Evolutionary conservation across 225 moss, liverwort and hornwort species (phyloP).

Genomic region (Pseudoscleropodium purum): DNA sequence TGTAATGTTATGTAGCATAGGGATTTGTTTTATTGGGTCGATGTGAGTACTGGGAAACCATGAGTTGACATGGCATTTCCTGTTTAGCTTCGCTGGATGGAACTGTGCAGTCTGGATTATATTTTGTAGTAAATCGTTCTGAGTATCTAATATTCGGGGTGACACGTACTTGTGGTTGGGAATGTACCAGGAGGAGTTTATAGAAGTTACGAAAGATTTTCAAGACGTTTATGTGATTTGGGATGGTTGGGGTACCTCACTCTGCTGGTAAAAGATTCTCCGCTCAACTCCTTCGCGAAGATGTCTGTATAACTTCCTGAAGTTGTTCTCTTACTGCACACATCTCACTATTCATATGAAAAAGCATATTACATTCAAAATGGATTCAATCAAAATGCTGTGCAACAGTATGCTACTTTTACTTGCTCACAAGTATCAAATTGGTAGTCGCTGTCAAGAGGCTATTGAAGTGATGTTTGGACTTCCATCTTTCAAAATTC

Average conservation of each 20-base stretch:
- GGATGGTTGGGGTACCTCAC: constrained; percentile 99
- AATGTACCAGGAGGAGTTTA: constrained; percentile 57
- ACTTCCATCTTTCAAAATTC: neutral
- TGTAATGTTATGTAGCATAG: neutral
- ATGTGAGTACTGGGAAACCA: neutral
- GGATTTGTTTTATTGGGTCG: neutral
- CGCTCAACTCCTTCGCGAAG: neutral
- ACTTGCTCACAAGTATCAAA: neutral
- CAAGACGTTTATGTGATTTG: constrained; percentile 49
- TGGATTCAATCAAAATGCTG: neutral
- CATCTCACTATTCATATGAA: neutral
- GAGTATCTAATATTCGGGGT: neutral
- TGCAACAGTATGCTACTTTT: neutral
- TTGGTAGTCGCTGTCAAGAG: neutral
- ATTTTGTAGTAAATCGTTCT: neutral
- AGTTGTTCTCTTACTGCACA: neutral
- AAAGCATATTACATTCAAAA: too few species aligned
- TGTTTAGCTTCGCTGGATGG: neutral
- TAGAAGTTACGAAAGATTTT: constrained; percentile 42
- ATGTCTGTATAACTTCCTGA: neutral
- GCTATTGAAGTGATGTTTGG: neutral
- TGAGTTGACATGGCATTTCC: neutral
- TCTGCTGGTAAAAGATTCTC: constrained; percentile 63
- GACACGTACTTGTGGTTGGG: neutral
- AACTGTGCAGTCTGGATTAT: neutral